Evolutionary conservation across 805 yeast genomes (phyloP).

Genomic region (Kazachstania martiniae): DNA sequence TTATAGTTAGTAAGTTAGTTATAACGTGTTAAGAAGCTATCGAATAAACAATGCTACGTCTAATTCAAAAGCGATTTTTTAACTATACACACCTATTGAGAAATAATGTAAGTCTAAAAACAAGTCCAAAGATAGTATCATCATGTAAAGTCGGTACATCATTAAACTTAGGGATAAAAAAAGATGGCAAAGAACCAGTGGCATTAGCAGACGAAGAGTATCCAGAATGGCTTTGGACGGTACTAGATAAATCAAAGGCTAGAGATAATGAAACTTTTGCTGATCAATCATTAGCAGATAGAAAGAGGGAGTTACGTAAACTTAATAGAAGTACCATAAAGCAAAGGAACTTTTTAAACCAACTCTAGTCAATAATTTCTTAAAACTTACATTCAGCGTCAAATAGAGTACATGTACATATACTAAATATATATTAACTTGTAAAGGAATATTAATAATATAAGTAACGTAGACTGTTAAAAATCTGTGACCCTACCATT

Average conservation of each 20-base stretch:
- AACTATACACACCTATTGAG: not conserved
- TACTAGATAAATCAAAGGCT: constrained; percentile 39
- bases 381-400: not conserved
- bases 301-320: constrained; percentile 60
- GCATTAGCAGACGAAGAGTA: constrained; percentile 83
- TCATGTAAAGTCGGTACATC: constrained; percentile 64
- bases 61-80: not conserved
- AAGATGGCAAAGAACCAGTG: constrained; percentile 75
- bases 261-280: constrained; percentile 43
- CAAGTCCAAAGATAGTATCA: constrained; percentile 21
- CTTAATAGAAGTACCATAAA: constrained; percentile 62
- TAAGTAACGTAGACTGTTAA: constrained; percentile 23
- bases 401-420: constrained; percentile 4
- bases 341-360: constrained; percentile 53
- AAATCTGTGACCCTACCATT: constrained; percentile 96
- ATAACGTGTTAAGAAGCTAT: too few species aligned
- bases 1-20: too few species aligned
- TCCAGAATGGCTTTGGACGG: constrained; percentile 91
- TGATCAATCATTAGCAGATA: constrained; percentile 47
- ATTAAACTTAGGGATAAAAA: constrained; percentile 60
- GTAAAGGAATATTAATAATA: not conserved
- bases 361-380: not conserved
- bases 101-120: too few species aligned
- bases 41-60: too few species aligned
- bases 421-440: too few species aligned